These are phyloP conservation scores for Catunica adiposa DNA, from an alignment of 2,329 filamentous ascomycete genomes.

Conservation along the genomic window DNA sequence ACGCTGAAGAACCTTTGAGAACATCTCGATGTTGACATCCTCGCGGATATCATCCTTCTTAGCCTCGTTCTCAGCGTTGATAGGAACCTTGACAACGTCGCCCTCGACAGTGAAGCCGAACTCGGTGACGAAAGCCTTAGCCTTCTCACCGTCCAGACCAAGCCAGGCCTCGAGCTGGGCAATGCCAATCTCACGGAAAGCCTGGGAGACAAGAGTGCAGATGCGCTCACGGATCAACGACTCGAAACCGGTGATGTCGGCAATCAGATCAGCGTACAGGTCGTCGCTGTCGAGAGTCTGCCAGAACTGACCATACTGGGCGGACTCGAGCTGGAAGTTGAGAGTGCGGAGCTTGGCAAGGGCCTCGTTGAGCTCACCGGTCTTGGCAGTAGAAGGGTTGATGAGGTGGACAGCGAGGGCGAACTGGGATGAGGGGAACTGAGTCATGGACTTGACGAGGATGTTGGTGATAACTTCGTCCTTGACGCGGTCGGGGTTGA, in stretches of 20 bases:
- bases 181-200: conserved; percentile 56
- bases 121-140: conserved; percentile 65
- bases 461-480: conserved; percentile 97
- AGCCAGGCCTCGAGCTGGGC: conserved; percentile 59
- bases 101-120: conserved; percentile 71
- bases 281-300: conserved; percentile 81
- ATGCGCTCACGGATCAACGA: conserved; percentile 84
- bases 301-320: conserved; percentile 90
- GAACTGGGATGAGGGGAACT: conserved; percentile 95
- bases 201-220: conserved; percentile 68
- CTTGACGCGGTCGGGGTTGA: conserved; percentile 95
- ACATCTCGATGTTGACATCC: conserved; percentile 83
- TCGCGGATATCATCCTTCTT: conserved; percentile 91
- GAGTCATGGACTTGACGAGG: conserved; percentile 91
- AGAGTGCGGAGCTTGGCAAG: conserved; percentile 73
- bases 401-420: conserved; percentile 86
- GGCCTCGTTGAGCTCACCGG: conserved; percentile 70
- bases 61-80: conserved; percentile 95
- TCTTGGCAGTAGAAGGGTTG: conserved; percentile 52
- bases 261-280: conserved; percentile 85
- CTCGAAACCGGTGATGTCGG: conserved; percentile 89
- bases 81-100: conserved; percentile 56
- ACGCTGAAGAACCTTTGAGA: conserved; percentile 61
- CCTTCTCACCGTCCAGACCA: conserved; percentile 49
- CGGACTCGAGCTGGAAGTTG: conserved; percentile 74